phyloP scores from a whole-genome alignment of 2,329 filamentous ascomycete genomes.

The Alternaria angustiovoidea region DNA sequence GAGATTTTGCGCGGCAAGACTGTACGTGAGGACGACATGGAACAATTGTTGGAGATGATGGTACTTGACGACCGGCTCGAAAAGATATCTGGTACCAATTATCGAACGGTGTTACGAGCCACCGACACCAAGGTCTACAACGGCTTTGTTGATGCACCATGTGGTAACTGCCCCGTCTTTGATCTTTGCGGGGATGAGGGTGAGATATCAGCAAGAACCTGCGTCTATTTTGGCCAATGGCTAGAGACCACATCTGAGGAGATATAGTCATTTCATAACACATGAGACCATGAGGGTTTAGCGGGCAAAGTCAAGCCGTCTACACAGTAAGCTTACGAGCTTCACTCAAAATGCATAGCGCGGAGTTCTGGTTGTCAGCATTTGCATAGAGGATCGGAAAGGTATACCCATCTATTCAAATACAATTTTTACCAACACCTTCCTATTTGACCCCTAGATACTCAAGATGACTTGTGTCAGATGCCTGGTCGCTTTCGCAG shows the following conservation, averaged over 20 bases:
- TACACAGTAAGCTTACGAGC: not conserved
- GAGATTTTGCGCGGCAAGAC: slow-evolving; percentile 75
- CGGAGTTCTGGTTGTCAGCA: slow-evolving; percentile 5
- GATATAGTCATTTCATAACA: not conserved
- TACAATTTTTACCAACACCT: not conserved
- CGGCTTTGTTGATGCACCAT: slow-evolving; percentile 87
- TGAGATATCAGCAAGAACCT: slow-evolving; percentile 87
- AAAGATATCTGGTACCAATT: slow-evolving; percentile 60
- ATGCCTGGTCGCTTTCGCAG: not conserved
- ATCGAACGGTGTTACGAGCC: slow-evolving; percentile 55
- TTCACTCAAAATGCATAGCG: not conserved
- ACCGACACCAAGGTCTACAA: slow-evolving; percentile 65
- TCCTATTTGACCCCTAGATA: not conserved
- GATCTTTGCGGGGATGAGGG: slow-evolving; percentile 91
- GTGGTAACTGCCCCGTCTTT: slow-evolving; percentile 91
- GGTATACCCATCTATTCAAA: slow-evolving; percentile 5
- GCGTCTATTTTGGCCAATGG: slow-evolving; percentile 92
- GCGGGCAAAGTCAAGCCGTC: not conserved
- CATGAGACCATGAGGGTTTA: not conserved
- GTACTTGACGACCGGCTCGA: slow-evolving; percentile 89
- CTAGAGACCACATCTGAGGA: slow-evolving; percentile 55
- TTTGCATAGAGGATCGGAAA: slow-evolving; percentile 1
- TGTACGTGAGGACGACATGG: slow-evolving; percentile 74
- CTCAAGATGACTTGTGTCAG: not conserved
- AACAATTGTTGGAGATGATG: slow-evolving; percentile 86